A percentile compares a stretch with the other conserved stretches of the same genome.
Evolutionary conservation across 192 early-diverging fungal species (phyloP).

Genomic region (Jimgerdemannia lactiflua): DNA sequence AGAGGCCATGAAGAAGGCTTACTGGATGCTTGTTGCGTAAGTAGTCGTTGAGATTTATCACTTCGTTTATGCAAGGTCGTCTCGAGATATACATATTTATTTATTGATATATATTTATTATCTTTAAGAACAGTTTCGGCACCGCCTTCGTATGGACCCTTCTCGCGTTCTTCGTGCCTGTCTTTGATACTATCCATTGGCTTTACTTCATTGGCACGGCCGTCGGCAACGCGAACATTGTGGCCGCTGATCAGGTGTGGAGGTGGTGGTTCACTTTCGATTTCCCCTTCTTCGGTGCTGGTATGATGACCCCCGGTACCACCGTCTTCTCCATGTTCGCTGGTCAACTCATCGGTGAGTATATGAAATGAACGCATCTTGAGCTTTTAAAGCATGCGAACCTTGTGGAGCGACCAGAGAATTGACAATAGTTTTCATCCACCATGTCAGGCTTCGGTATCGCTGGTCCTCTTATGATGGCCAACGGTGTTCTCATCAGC

Average conservation of each 20-base stretch:
- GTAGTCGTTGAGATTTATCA: no score
- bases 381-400: no score
- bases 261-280: slow-evolving; percentile 47
- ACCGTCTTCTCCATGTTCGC: slow-evolving; percentile 52
- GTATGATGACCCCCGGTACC: slow-evolving; percentile 54
- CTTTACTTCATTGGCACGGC: slow-evolving; percentile 48
- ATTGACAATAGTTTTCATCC: no score
- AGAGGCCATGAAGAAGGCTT: no score
- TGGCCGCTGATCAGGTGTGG: slow-evolving; percentile 47
- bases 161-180: slow-evolving; percentile 12
- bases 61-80: no score
- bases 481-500: slow-evolving; percentile 28
- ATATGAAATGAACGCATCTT: no score
- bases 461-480: slow-evolving; percentile 54
- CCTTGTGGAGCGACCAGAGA: no score
- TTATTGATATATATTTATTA: no score
- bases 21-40: no score
- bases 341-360: slow-evolving; percentile 12
- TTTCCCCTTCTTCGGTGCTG: slow-evolving; percentile 61
- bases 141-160: no score
- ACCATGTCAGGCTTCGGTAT: slow-evolving; percentile 54
- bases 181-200: slow-evolving; percentile 24
- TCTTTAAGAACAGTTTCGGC: no score
- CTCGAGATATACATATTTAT: no score
- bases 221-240: slow-evolving; percentile 29